phyloP scores from a whole-genome alignment of 2,329 filamentous ascomycete genomes.

The Elsinoe ampelina region DNA sequence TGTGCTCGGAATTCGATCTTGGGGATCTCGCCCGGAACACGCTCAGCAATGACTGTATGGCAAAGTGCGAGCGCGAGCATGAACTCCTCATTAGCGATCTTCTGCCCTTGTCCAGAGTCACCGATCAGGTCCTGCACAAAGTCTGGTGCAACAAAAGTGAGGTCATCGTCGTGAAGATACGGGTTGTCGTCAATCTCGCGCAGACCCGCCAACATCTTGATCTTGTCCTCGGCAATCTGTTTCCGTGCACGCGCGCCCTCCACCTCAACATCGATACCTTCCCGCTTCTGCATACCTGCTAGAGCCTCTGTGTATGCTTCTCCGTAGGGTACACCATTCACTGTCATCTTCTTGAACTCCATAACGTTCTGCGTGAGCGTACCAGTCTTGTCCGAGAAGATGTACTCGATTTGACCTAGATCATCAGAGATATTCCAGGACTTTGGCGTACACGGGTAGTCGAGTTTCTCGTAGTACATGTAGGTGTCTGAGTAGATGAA shows the following conservation, averaged over 20 bases:
- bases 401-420: slow-evolving; percentile 95
- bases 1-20: slow-evolving; percentile 94
- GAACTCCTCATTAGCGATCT: slow-evolving; percentile 71
- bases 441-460: slow-evolving; percentile 92
- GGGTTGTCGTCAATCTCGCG: slow-evolving; percentile 78
- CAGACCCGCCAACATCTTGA: slow-evolving; percentile 61
- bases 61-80: slow-evolving; percentile 95
- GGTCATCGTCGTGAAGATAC: slow-evolving; percentile 76
- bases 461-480: slow-evolving; percentile 95
- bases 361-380: slow-evolving; percentile 88
- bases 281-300: slow-evolving; percentile 86
- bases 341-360: slow-evolving; percentile 98
- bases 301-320: slow-evolving; percentile 97
- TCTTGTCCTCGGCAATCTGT: slow-evolving; percentile 71
- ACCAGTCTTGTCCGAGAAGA: slow-evolving; percentile 92
- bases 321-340: slow-evolving; percentile 93
- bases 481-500: slow-evolving; percentile 95
- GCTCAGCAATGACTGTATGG: slow-evolving; percentile 90
- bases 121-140: slow-evolving; percentile 78
- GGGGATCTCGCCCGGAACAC: slow-evolving; percentile 78
- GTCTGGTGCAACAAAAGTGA: slow-evolving; percentile 88
- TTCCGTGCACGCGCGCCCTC: slow-evolving; percentile 62
- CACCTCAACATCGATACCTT: slow-evolving; percentile 77
- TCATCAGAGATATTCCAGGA: slow-evolving; percentile 99
- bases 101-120: slow-evolving; percentile 65